Conservation (phyloP, 2,329 filamentous ascomycete genomes). For the Colletotrichum chrysophilum region DNA sequence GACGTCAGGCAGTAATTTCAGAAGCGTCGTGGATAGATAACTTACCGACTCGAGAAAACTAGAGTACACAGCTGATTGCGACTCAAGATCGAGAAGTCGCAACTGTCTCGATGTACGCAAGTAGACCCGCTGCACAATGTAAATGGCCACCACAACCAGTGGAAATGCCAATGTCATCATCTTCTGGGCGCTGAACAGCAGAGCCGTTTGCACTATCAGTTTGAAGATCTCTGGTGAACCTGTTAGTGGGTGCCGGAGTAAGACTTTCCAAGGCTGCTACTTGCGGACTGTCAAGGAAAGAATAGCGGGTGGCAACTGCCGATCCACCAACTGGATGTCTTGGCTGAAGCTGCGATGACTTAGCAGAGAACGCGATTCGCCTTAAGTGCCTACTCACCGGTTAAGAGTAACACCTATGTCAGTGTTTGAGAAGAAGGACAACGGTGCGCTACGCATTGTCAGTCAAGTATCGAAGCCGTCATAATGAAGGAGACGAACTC, state of each 20-base stretch:
- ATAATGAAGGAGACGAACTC: background rate
- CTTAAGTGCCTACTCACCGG: background rate
- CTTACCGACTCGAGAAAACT: conserved; percentile 46
- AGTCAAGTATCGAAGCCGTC: background rate
- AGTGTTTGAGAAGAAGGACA: conserved; percentile 25
- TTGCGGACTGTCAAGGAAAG: background rate
- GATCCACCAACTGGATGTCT: conserved; percentile 29
- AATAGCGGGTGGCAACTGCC: background rate
- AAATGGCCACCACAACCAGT: conserved; percentile 28
- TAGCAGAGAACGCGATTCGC: background rate
- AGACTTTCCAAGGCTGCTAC: background rate
- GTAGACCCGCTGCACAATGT: conserved; percentile 39
- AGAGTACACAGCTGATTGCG: conserved; percentile 43
- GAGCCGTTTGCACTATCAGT: background rate
- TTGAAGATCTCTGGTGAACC: background rate
- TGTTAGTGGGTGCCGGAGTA: background rate
- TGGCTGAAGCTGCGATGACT: conserved; percentile 26
- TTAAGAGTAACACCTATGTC: conserved; percentile 24
- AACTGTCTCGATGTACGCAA: conserved; percentile 48
- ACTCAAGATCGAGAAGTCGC: conserved; percentile 45
- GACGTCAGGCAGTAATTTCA: background rate
- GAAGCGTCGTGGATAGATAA: background rate
- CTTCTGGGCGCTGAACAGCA: background rate
- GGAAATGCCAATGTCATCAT: conserved; percentile 31
- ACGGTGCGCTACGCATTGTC: background rate